Conservation (phyloP, 805 yeast species). For the Myxozyma melibiosi region DNA sequence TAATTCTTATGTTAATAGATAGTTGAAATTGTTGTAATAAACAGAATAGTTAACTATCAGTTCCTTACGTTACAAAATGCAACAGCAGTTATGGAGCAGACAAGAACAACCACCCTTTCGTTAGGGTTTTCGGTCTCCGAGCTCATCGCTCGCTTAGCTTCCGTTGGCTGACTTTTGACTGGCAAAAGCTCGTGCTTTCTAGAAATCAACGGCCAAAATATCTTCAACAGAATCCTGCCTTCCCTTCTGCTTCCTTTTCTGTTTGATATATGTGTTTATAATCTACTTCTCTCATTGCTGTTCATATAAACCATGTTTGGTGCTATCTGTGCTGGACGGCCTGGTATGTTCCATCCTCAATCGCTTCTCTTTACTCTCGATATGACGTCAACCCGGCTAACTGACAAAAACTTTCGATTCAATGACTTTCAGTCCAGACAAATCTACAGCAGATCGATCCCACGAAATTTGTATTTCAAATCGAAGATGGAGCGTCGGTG, state of each 20-base stretch:
- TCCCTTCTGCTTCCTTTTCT: no score
- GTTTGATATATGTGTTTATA: neutral
- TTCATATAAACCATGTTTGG: conserved; percentile 58
- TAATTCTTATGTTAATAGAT: no score
- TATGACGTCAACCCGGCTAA: neutral
- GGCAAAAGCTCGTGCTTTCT: conserved; percentile 9
- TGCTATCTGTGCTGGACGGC: conserved; percentile 74
- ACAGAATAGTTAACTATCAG: no score
- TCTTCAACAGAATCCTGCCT: no score
- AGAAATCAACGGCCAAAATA: conserved; percentile 3
- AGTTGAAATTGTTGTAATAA: no score
- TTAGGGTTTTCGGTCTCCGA: neutral
- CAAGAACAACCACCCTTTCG: neutral
- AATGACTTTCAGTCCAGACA: conserved; percentile 39
- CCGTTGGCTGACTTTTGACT: no score
- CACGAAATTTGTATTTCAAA: conserved; percentile 64
- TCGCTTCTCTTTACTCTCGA: neutral
- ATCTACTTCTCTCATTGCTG: no score
- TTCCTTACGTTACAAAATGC: no score
- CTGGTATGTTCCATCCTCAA: conserved; percentile 42
- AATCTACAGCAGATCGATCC: conserved; percentile 61
- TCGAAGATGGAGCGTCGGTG: conserved; percentile 63
- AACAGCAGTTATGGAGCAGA: neutral
- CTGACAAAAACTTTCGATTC: no score
- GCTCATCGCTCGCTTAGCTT: no score